Conservation (phyloP, 2,329 filamentous ascomycete species). For the Talaromyces sp. region DNA sequence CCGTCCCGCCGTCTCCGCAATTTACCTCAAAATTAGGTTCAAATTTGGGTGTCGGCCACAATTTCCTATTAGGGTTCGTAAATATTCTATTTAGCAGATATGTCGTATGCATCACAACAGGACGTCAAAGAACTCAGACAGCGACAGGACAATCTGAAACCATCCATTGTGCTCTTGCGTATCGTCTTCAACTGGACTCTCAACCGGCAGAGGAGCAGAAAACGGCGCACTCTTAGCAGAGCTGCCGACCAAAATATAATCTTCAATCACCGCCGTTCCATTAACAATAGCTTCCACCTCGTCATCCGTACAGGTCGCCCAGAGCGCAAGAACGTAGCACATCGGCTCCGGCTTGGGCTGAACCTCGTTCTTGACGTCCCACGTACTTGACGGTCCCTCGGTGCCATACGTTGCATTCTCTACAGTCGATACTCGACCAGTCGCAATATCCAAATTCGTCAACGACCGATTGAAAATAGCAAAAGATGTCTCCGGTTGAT, state of each 20-base stretch:
- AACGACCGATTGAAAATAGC: constrained; percentile 54
- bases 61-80: neutral
- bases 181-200: neutral
- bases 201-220: neutral
- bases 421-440: constrained; percentile 46
- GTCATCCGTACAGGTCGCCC: constrained; percentile 43
- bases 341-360: constrained; percentile 38
- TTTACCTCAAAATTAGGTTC: neutral
- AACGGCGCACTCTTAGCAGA: neutral
- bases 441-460: constrained; percentile 53
- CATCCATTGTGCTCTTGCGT: neutral
- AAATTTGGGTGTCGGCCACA: neutral
- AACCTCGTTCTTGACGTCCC: constrained; percentile 45
- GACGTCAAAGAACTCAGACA: constrained; percentile 1
- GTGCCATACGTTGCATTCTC: constrained; percentile 38
- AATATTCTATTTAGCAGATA: neutral
- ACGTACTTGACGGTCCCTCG: constrained; percentile 38
- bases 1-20: neutral
- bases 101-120: neutral
- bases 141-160: neutral
- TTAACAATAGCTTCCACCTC: constrained; percentile 40
- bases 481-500: constrained; percentile 54
- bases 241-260: constrained; percentile 43
- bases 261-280: constrained; percentile 45
- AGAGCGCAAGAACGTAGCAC: constrained; percentile 45